These are phyloP conservation scores for Bacidia gigantensis DNA, from an alignment of 495 filamentous ascomycete genomes.

Conservation along the genomic window DNA sequence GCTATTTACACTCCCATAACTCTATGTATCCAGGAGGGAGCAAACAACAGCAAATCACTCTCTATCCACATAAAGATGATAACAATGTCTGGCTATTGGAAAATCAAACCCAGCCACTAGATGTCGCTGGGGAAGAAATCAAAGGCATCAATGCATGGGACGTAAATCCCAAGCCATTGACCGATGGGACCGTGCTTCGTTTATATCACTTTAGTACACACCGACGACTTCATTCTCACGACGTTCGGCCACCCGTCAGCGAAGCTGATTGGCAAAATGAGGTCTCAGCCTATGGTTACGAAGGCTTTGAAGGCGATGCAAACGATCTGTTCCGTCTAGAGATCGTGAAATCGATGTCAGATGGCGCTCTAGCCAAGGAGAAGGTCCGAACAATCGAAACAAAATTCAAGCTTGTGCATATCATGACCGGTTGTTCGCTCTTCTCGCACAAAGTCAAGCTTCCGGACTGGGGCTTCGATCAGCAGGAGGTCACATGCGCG, in stretches of 20 bases:
- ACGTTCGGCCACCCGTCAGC: conserved; percentile 90
- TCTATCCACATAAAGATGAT: conserved; percentile 98
- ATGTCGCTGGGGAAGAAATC: conserved; percentile 56
- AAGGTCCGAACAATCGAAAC: conserved; percentile 87
- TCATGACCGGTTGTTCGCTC: conserved; percentile 92
- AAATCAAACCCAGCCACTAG: conserved; percentile 87
- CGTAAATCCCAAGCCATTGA: conserved; percentile 51
- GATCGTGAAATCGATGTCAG: conserved; percentile 82
- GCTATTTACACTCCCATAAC: conserved; percentile 89
- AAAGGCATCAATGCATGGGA: conserved; percentile 78
- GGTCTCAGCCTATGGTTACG: conserved; percentile 93
- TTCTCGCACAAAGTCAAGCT: conserved; percentile 99
- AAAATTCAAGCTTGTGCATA: conserved; percentile 86
- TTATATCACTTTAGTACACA: conserved; percentile 74
- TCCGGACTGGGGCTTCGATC: conserved; percentile 90
- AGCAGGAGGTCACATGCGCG: conserved; percentile 98
- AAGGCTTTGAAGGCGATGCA: conserved; percentile 91
- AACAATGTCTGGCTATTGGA: conserved; percentile 91
- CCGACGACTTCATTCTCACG: conserved; percentile 88
- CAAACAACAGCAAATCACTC: conserved; percentile 96
- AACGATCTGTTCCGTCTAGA: conserved; percentile 93
- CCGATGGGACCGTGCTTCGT: conserved; percentile 65
- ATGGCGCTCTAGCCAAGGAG: conserved; percentile 63
- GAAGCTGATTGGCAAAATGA: conserved; percentile 99
- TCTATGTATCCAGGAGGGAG: conserved; percentile 96